Conservation (phyloP, 805 yeast genomes). For the Diddensiella transvaalensis region DNA sequence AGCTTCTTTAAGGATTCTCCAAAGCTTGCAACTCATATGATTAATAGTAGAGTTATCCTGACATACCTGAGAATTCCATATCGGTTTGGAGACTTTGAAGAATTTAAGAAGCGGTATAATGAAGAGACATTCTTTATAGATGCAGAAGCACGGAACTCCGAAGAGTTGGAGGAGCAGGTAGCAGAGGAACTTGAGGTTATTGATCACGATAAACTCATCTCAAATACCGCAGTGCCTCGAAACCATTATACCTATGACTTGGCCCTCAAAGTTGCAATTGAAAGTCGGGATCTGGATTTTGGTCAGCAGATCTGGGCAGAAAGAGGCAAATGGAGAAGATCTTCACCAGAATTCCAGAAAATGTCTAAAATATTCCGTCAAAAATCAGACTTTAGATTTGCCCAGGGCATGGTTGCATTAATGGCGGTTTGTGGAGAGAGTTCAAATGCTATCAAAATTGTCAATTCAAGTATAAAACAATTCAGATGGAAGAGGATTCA, state of each 20-base stretch:
- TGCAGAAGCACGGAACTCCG: slow-evolving; percentile 26
- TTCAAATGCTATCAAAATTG: slow-evolving; percentile 67
- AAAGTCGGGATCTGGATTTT: slow-evolving; percentile 49
- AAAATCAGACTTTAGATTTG: slow-evolving; percentile 61
- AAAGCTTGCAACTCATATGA: slow-evolving; percentile 23
- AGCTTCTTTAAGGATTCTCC: slow-evolving; percentile 49
- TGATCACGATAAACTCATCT: slow-evolving; percentile 1
- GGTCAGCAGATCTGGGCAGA: slow-evolving; percentile 73
- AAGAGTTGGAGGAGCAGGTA: slow-evolving; percentile 18
- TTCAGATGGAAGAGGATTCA: slow-evolving; percentile 60
- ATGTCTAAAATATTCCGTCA: slow-evolving; percentile 40
- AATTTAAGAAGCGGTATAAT: slow-evolving; percentile 37
- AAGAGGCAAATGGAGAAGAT: slow-evolving; percentile 68
- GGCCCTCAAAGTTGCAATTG: slow-evolving; percentile 63
- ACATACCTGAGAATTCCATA: slow-evolving; percentile 50
- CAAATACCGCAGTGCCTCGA: slow-evolving; percentile 32
- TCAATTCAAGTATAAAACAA: slow-evolving; percentile 61
- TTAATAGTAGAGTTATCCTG: slow-evolving; percentile 44
- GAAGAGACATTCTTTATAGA: slow-evolving; percentile 34
- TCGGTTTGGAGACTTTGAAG: slow-evolving; percentile 35
- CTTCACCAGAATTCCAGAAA: slow-evolving; percentile 46
- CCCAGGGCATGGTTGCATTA: slow-evolving; percentile 61
- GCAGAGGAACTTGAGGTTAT: slow-evolving; percentile 11
- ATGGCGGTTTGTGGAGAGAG: slow-evolving; percentile 53
- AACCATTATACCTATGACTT: slow-evolving; percentile 53